phyloP scores from a whole-genome alignment of 2,329 filamentous ascomycete species.

The Alternaria longipes region DNA sequence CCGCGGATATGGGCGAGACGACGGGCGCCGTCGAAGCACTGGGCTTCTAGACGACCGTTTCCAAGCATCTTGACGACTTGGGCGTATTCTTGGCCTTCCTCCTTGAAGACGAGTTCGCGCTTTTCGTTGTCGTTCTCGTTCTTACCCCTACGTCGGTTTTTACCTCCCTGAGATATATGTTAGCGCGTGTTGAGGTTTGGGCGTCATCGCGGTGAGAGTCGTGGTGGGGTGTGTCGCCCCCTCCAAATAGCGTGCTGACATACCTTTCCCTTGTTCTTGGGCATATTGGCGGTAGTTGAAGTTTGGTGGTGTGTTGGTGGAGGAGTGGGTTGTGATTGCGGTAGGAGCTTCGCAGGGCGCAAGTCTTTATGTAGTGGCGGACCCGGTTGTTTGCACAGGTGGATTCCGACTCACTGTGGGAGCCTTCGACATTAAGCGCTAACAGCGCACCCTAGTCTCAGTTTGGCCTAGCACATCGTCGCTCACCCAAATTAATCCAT shows the following conservation, averaged over 20 bases:
- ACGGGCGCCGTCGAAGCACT: constrained; percentile 95
- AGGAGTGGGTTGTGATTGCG: constrained; percentile 6
- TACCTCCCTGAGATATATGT: constrained; percentile 75
- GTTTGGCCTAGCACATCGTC: constrained; percentile 11
- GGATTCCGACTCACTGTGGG: constrained; percentile 26
- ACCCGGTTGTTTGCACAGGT: constrained; percentile 22
- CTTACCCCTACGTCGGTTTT: constrained; percentile 98
- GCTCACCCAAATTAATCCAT: constrained; percentile 11
- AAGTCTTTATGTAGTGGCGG: constrained; percentile 26
- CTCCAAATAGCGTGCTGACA: constrained; percentile 29
- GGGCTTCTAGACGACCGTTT: constrained; percentile 90
- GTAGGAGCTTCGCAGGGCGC: constrained; percentile 13
- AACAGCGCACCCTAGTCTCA: constrained; percentile 5
- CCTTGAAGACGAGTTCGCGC: constrained; percentile 98
- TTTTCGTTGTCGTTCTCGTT: constrained; percentile 97
- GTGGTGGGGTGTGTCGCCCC: constrained; percentile 31
- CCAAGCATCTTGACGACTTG: constrained; percentile 96
- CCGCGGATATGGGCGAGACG: constrained; percentile 87
- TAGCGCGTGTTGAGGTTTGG: constrained; percentile 30
- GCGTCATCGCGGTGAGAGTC: constrained; percentile 19
- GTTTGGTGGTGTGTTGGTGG: constrained; percentile 14
- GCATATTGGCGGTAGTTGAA: constrained; percentile 69
- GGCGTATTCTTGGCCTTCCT: constrained; percentile 92
- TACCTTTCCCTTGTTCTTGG: constrained; percentile 99
- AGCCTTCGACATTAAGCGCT: constrained; percentile 24